phyloP scores from a whole-genome alignment of 1,284 basidiomycete species.

The Tilletia indica region DNA sequence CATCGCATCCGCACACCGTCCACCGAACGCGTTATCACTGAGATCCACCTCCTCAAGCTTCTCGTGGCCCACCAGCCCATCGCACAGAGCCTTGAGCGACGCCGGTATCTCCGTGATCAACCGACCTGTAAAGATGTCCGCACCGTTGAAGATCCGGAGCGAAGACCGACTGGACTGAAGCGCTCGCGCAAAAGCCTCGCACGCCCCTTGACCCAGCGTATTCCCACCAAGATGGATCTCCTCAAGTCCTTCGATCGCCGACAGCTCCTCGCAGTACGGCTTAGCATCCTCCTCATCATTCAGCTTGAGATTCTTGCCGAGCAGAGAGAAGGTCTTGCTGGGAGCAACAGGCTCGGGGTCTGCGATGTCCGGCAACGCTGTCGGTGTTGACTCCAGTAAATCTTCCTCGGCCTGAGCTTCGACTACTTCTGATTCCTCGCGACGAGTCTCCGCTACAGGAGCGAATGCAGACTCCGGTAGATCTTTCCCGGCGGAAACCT shows the following conservation, averaged over 20 bases:
- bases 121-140: constrained; percentile 96
- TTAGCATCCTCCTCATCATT: constrained; percentile 75
- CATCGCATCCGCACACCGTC: constrained; percentile 90
- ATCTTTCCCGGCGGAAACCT: too few relatives aligned
- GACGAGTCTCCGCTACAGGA: neutral
- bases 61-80: constrained; percentile 76
- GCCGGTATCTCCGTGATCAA: constrained; percentile 92
- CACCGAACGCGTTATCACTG: constrained; percentile 95
- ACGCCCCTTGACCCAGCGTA: constrained; percentile 91
- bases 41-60: constrained; percentile 84
- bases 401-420: neutral
- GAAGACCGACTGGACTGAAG: constrained; percentile 70
- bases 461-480: too few relatives aligned
- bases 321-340: constrained; percentile 7
- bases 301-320: constrained; percentile 76
- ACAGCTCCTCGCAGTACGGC: constrained; percentile 64
- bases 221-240: constrained; percentile 94
- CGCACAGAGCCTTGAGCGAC: constrained; percentile 82
- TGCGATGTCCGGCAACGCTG: neutral
- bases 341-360: neutral
- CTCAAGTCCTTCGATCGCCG: constrained; percentile 66
- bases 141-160: constrained; percentile 66
- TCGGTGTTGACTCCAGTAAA: neutral
- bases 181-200: constrained; percentile 77
- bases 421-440: too few relatives aligned